Conservation (phyloP, 2,329 filamentous ascomycete genomes). For the Pseudophaeomoniella oleicola region DNA sequence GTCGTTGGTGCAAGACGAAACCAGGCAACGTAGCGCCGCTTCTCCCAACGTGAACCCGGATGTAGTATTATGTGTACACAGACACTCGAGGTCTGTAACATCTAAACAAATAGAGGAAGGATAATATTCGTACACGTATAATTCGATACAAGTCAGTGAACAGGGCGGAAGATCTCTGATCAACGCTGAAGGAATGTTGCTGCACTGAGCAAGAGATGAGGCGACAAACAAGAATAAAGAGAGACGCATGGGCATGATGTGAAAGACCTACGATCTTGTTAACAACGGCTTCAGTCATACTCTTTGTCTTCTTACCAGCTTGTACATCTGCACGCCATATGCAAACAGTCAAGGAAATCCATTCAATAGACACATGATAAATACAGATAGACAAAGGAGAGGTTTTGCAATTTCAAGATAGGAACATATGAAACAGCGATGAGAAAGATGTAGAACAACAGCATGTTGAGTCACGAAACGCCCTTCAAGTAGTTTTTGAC, state of each 20-base stretch:
- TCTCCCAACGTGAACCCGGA: constrained; percentile 59
- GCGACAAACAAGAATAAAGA: not conserved
- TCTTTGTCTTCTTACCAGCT: not conserved
- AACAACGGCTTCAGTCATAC: not conserved
- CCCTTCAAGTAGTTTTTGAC: not conserved
- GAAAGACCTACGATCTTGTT: not conserved
- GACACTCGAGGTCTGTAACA: constrained; percentile 41
- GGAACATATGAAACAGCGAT: not conserved
- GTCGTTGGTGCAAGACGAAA: constrained; percentile 38
- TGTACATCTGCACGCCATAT: not conserved
- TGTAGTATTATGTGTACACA: constrained; percentile 46
- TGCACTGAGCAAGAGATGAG: not conserved
- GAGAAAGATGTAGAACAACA: not conserved
- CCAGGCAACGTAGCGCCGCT: constrained; percentile 52
- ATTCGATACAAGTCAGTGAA: constrained; percentile 44
- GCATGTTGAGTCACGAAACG: not conserved
- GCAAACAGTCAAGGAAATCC: not conserved
- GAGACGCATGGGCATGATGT: not conserved
- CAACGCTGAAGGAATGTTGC: not conserved
- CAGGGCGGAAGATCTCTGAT: not conserved
- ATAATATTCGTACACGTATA: constrained; percentile 49
- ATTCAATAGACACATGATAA: not conserved
- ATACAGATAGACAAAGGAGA: not conserved
- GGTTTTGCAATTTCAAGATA: not conserved
- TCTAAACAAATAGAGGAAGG: constrained; percentile 32